Evolutionary conservation across 495 filamentous ascomycete species (phyloP), one percentile per base, ranked within the genome.

Genomic region (Trichoderma erinaceum): DNA sequence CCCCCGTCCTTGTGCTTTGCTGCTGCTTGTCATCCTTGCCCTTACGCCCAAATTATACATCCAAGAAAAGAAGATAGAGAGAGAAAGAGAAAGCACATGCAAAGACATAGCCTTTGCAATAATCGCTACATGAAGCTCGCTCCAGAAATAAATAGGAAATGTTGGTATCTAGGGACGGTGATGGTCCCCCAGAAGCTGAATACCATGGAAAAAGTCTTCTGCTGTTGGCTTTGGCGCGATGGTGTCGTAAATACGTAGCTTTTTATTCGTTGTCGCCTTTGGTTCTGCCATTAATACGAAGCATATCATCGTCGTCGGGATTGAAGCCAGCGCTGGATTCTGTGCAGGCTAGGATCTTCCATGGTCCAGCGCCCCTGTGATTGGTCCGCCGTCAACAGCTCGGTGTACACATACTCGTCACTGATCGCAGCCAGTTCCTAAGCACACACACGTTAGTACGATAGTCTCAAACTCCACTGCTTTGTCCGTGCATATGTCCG

Each of bases 301-400:
- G 41, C 18, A n/a, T 21, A 23, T 66, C 29, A 32, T 63, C 66
- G 29, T 29, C 52, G 50, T 63, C 66, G 78, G 56, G 78, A 75
- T 46, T 80, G 75, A 23, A 85, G 73, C 83, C 83, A 86, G 69
- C 81, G 76, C 70, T 82, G 81, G 64, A 86, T 78, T 32, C 76
- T 71, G 64, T 80, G 77, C 35, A 85, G 74, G 67, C 76, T 81
- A 3, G 90, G 90, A 75, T 93, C 90, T 69, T 92, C 90, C 63
- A 80, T 78, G 68, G 88, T 87, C 90, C 90, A 93, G 79, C 88
- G 85, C 65, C 88, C 88, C 79, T 89, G 86, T 69, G 82, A 79
- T 65, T 83, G 74, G 73, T 93, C 90, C 27, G 85, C 85, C 29
- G 78, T 77, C 56, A 85, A 84, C 64, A 93, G 84, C 67, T 89